Conservation (phyloP, 139 green algal species). For the Closterium sp. region DNA sequence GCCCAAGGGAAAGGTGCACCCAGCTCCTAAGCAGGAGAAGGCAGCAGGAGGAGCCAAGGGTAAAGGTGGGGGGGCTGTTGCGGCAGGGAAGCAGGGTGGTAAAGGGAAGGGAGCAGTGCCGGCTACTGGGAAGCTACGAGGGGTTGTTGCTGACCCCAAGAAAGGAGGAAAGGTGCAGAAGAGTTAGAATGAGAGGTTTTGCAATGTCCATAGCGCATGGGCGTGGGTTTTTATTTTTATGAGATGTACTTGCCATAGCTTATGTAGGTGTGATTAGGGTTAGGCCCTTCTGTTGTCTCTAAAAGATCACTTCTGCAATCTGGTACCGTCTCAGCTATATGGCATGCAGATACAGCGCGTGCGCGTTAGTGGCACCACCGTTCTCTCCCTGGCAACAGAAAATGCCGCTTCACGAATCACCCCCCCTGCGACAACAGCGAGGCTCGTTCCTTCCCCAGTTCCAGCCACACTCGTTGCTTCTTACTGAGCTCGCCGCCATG, state of each 20-base stretch:
- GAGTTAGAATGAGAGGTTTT: background rate
- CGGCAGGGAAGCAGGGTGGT: background rate
- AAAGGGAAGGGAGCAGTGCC: background rate
- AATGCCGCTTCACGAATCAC: too few relatives aligned
- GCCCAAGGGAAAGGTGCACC: background rate
- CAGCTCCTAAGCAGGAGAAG: background rate
- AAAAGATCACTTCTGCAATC: too few relatives aligned
- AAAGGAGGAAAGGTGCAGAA: background rate
- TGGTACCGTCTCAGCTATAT: too few relatives aligned
- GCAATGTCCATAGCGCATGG: background rate
- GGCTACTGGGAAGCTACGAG: background rate
- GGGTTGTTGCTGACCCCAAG: background rate
- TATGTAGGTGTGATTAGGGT: background rate
- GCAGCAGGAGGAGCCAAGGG: background rate
- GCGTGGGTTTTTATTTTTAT: background rate
- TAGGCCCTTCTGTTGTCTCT: too few relatives aligned
- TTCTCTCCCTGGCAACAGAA: too few relatives aligned
- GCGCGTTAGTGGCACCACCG: background rate
- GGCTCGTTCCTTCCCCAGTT: background rate
- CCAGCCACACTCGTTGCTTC: background rate
- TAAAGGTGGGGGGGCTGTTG: background rate
- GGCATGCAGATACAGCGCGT: too few relatives aligned
- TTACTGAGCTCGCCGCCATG: slow-evolving; percentile 17
- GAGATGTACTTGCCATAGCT: background rate
- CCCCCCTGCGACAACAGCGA: too few relatives aligned